Evolutionary conservation across 192 early-diverging fungal species (phyloP).

Genomic region (Umbelopsis isabellina): DNA sequence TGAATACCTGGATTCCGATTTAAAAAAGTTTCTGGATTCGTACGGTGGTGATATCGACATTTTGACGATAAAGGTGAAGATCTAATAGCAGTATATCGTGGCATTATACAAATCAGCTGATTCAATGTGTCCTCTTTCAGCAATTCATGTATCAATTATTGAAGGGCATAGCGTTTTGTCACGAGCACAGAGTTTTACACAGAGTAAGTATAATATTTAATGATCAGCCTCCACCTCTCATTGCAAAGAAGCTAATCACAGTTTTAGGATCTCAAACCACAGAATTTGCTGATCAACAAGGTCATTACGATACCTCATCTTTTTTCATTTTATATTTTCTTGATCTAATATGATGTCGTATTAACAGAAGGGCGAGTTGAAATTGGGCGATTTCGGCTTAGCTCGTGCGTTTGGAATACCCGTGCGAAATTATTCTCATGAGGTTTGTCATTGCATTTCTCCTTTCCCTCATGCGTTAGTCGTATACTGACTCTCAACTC

Average conservation of each 20-base stretch:
- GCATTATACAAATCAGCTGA: neutral
- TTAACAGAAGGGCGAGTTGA: slow-evolving; percentile 69
- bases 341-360: neutral
- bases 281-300: slow-evolving; percentile 95
- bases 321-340: neutral
- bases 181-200: slow-evolving; percentile 94
- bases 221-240: neutral
- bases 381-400: slow-evolving; percentile 93
- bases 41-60: slow-evolving; percentile 81
- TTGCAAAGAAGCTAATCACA: neutral
- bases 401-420: slow-evolving; percentile 98
- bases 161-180: slow-evolving; percentile 96
- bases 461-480: neutral
- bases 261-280: slow-evolving; percentile 78
- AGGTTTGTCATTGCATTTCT: slow-evolving; percentile 49
- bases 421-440: slow-evolving; percentile 82
- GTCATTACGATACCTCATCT: slow-evolving; percentile 24
- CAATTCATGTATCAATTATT: slow-evolving; percentile 97
- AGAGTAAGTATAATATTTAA: slow-evolving; percentile 53
- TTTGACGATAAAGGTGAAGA: slow-evolving; percentile 79
- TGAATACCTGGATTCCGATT: slow-evolving; percentile 97
- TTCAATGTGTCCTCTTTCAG: slow-evolving; percentile 40
- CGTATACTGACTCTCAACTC: neutral
- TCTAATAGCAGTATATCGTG: neutral
- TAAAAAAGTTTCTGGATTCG: slow-evolving; percentile 98